Conservation (phyloP, 768 basidiomycete species). For the Leccinum pellstonianum region DNA sequence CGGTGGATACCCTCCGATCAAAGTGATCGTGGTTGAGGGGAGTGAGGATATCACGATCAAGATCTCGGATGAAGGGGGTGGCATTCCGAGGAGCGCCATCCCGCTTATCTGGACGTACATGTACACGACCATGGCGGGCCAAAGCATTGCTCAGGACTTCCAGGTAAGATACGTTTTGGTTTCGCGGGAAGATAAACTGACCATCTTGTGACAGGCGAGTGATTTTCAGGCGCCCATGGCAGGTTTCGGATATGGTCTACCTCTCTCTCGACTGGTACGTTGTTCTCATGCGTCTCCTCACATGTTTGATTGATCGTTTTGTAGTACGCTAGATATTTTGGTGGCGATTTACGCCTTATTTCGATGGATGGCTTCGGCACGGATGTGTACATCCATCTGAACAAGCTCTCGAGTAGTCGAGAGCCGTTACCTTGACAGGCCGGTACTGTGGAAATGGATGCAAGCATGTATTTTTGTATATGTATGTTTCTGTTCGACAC, state of each 20-base stretch:
- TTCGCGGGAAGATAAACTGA: not conserved
- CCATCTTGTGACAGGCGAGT: slow-evolving; percentile 44
- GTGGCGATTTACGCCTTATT: slow-evolving; percentile 86
- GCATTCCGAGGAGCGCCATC: slow-evolving; percentile 82
- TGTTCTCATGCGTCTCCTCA: not conserved
- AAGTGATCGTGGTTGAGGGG: slow-evolving; percentile 85
- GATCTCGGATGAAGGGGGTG: slow-evolving; percentile 94
- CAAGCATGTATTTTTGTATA: not conserved
- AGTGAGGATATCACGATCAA: slow-evolving; percentile 99
- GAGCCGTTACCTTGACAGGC: slow-evolving; percentile 59
- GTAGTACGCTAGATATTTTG: slow-evolving; percentile 92
- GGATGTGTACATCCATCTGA: slow-evolving; percentile 89
- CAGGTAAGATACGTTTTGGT: slow-evolving; percentile 21
- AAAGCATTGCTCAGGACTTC: slow-evolving; percentile 74
- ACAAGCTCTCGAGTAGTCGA: slow-evolving; percentile 78
- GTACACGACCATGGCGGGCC: slow-evolving; percentile 82
- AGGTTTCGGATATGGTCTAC: slow-evolving; percentile 92
- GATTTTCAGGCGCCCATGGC: slow-evolving; percentile 99
- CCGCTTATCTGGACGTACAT: slow-evolving; percentile 99
- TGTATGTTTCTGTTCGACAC: not conserved
- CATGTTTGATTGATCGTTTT: not conserved
- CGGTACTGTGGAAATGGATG: not conserved
- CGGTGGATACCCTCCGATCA: slow-evolving; percentile 25
- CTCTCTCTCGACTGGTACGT: slow-evolving; percentile 83
- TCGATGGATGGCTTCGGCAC: slow-evolving; percentile 97